phyloP scores from a whole-genome alignment of 257 asterid genomes.

The Salvia splendens region DNA sequence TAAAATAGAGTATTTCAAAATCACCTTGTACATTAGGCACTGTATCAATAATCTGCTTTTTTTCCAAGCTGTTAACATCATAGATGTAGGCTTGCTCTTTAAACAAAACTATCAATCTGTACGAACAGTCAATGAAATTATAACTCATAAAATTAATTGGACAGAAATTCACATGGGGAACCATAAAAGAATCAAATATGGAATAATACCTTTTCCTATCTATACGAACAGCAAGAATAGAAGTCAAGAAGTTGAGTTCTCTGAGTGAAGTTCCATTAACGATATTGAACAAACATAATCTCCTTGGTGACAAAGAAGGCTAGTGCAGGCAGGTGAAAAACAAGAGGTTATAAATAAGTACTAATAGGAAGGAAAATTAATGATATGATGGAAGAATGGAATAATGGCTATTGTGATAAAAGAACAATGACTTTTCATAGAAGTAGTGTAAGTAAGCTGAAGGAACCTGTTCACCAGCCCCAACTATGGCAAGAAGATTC shows the following conservation, averaged over 20 bases:
- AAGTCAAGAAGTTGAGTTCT: conserved; percentile 85
- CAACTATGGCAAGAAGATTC: conserved; percentile 85
- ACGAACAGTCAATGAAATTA: conserved; percentile 19
- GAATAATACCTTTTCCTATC: conserved; percentile 63
- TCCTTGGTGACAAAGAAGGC: conserved; percentile 91
- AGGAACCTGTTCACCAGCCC: conserved; percentile 95
- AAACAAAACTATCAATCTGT: conserved; percentile 82
- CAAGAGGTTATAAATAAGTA: background rate
- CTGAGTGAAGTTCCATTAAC: conserved; percentile 67
- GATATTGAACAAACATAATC: conserved; percentile 78
- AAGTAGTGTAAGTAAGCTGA: background rate
- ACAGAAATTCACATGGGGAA: conserved; percentile 11
- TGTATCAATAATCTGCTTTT: conserved; percentile 74
- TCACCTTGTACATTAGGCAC: conserved; percentile 80
- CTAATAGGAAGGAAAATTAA: conserved; percentile 1
- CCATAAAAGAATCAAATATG: conserved; percentile 21
- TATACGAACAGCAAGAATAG: conserved; percentile 80
- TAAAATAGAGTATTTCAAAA: conserved; percentile 27
- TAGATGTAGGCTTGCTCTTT: conserved; percentile 78
- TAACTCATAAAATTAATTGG: conserved; percentile 8
- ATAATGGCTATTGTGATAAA: background rate
- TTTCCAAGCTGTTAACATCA: conserved; percentile 69
- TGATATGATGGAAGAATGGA: background rate
- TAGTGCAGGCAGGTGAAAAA: conserved; percentile 41
- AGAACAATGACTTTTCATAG: background rate